A percentile compares a stretch with the other conserved stretches of the same genome.
phyloP scores from a whole-genome alignment of 2,329 filamentous ascomycete genomes.

The Emmonsiellopsis sp. region DNA sequence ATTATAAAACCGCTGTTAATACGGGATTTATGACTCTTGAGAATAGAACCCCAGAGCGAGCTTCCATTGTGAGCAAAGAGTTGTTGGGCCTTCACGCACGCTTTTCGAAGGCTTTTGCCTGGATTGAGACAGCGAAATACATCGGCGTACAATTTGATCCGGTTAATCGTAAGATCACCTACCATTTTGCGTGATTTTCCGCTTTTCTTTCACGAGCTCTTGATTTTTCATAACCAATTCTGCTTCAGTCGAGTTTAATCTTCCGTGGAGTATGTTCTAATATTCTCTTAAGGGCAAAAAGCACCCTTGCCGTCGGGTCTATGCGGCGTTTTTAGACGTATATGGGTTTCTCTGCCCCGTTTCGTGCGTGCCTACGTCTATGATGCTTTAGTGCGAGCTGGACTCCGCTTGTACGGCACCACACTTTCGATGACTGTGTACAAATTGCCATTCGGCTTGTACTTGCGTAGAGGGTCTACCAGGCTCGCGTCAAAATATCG shows the following conservation, averaged over 20 bases:
- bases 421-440: constrained; percentile 9
- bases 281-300: neutral
- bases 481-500: constrained; percentile 3
- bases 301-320: neutral
- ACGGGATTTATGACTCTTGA: constrained; percentile 1
- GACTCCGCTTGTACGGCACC: constrained; percentile 6
- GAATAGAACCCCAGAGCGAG: constrained; percentile 6
- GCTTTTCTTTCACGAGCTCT: neutral
- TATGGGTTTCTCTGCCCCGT: constrained; percentile 1
- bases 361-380: constrained; percentile 5
- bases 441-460: constrained; percentile 12
- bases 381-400: constrained; percentile 5
- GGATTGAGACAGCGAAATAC: constrained; percentile 4
- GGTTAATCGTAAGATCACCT: neutral
- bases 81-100: constrained; percentile 4
- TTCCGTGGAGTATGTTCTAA: neutral
- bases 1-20: neutral
- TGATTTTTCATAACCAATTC: neutral
- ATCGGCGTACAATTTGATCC: neutral
- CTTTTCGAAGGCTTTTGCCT: constrained; percentile 5
- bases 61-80: constrained; percentile 3
- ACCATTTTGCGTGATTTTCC: neutral
- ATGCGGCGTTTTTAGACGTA: neutral
- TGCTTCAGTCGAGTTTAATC: neutral
- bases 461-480: constrained; percentile 9